Evolutionary conservation across 495 filamentous ascomycete genomes (phyloP), one percentile per base, ranked within the genome.

Genomic region (Cairneyella variabilis): DNA sequence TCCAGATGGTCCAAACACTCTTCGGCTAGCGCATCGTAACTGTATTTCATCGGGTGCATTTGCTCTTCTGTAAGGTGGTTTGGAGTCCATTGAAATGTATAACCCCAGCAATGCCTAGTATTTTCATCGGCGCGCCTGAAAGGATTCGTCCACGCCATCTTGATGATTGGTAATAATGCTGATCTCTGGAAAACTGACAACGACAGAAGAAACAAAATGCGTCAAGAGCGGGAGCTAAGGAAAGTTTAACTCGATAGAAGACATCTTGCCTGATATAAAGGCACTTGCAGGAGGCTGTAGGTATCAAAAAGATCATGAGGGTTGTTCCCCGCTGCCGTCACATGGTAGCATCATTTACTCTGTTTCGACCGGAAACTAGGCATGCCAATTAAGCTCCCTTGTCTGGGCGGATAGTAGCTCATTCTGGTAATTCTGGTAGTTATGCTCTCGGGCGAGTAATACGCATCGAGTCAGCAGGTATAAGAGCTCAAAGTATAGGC

Each of bases 11-110:
- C 68, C 9, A 88, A 69, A 57, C 80, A 82, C 52, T 86, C 75
- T 54, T 88, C 81, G 14, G 80, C 85, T 2, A 91, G 71, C 1
- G 66, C 67, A 64, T 95, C 89, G 62, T 85, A 93, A 5, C 76
- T 76, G 43, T 79, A 71, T 38, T 78, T 83, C 62, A 85, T 60
- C 1, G 77, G 75, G n/a, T 73, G 59, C n/a, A 83, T 61, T 61
- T 89, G 66, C 50, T 84, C 75, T n/a, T 68, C 51, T 9, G 79
- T 84, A 14, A 78, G 66, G 64, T 95, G 89, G 1, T 82, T 65
- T 2, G 76, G 65, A 0, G 87, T 87, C 76, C 85, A 85, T 44
- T 83, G 74, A 62, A 92, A 91, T 4, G 75, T 76, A 58, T 88
- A 77, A 5, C 79, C 87, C 83, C 84, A 92, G 51, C 66, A 71